These are phyloP conservation scores for Obelidium mucronatum DNA, from an alignment of 192 early-diverging fungal genomes.

Conservation along the genomic window DNA sequence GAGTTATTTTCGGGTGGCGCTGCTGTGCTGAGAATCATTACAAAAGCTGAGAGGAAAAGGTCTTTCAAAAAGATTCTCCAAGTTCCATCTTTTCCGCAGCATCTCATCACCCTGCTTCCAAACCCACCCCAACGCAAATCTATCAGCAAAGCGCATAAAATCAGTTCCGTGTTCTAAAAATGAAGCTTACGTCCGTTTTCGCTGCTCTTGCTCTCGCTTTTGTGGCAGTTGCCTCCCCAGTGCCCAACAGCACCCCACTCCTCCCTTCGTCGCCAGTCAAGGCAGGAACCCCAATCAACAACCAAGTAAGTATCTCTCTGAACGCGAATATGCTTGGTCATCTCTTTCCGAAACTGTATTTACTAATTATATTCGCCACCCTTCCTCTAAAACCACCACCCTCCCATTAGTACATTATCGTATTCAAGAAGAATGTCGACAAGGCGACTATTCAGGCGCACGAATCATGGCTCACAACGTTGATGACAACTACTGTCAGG, in stretches of 20 bases:
- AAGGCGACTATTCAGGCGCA: slow-evolving; percentile 1
- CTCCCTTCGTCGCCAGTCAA: neutral
- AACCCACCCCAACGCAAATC: too few relatives aligned
- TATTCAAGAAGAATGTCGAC: slow-evolving; percentile 30
- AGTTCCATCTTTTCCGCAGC: too few relatives aligned
- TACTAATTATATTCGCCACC: neutral
- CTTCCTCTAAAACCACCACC: neutral
- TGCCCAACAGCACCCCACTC: slow-evolving; percentile 10
- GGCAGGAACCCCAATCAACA: slow-evolving; percentile 34
- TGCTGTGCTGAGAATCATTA: too few relatives aligned
- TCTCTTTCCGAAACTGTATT: neutral
- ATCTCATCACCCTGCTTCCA: too few relatives aligned
- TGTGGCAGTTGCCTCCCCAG: slow-evolving; percentile 10
- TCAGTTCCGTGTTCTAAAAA: too few relatives aligned
- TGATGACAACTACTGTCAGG: slow-evolving; percentile 10
- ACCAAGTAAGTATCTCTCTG: slow-evolving; percentile 24
- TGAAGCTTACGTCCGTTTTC: neutral
- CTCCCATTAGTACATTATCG: slow-evolving; percentile 44
- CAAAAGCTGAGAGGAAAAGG: too few relatives aligned
- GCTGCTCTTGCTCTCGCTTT: neutral
- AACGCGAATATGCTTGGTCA: neutral
- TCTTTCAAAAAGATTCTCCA: too few relatives aligned
- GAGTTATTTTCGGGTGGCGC: too few relatives aligned
- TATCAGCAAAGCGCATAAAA: too few relatives aligned
- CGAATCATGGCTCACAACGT: slow-evolving; percentile 27